These are phyloP conservation scores for Amoebophrya sp. DNA, from an alignment of 169 alveolate genomes.

Conservation along the genomic window DNA sequence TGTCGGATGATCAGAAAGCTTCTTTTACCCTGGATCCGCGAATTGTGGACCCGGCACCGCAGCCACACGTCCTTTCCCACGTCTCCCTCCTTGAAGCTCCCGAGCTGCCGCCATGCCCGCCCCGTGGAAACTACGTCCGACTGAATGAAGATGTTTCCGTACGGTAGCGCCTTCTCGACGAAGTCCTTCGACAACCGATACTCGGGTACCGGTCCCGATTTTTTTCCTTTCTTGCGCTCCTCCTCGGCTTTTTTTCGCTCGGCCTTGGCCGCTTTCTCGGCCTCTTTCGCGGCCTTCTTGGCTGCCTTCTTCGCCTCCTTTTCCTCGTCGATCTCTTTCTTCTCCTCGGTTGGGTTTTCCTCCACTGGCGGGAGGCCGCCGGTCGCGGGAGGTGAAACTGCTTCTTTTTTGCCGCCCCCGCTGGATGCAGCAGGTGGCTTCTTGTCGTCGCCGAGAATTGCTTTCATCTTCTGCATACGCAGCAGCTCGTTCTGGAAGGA, in stretches of 20 bases:
- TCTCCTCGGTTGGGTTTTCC: neutral
- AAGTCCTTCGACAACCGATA: neutral
- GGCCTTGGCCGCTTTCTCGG: neutral
- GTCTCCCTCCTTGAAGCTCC: neutral
- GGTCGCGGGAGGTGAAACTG: neutral
- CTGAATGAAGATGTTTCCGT: neutral
- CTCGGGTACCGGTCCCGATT: neutral
- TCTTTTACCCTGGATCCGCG: neutral
- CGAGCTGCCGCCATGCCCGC: neutral
- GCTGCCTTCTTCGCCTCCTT: conserved; percentile 12
- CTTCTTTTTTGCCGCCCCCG: neutral
- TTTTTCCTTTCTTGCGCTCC: neutral
- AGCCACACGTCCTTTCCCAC: neutral
- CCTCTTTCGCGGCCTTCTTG: conserved; percentile 41
- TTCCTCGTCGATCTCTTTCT: neutral
- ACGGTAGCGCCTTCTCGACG: neutral
- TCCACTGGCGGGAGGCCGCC: neutral
- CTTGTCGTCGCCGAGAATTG: neutral
- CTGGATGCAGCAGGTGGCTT: neutral
- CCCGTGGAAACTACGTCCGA: neutral
- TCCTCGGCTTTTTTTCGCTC: neutral
- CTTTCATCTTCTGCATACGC: neutral
- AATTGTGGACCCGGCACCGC: neutral
- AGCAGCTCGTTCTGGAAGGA: neutral
- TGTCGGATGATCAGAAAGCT: neutral